phyloP scores from a whole-genome alignment of 169 alveolate species.

The Plasmodium vivax region DNA sequence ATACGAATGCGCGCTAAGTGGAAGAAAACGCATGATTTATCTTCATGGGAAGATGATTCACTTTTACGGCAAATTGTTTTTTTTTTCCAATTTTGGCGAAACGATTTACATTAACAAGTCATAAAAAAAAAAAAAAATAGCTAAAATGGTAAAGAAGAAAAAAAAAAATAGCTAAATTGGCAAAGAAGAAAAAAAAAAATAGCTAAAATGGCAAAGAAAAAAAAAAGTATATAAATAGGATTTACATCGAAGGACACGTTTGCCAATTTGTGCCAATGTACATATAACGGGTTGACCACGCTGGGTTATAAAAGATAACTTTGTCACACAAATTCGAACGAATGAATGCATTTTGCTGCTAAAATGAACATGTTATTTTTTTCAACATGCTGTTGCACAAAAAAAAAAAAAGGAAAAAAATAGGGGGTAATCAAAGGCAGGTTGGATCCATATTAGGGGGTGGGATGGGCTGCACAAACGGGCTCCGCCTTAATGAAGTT shows the following conservation, averaged over 20 bases:
- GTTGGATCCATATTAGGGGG: neutral
- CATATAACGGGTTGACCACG: neutral
- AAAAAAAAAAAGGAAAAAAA: neutral
- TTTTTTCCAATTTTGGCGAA: neutral
- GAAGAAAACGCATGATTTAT: neutral
- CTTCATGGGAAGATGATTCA: neutral
- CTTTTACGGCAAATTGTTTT: neutral
- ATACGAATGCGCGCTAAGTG: neutral
- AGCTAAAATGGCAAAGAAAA: neutral
- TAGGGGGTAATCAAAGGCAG: neutral
- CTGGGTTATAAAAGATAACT: neutral
- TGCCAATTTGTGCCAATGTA: neutral
- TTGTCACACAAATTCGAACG: neutral
- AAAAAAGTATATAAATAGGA: neutral
- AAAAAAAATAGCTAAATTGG: neutral
- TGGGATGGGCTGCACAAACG: neutral
- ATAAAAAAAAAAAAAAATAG: neutral
- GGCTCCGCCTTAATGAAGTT: conserved; percentile 40
- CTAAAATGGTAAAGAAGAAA: neutral
- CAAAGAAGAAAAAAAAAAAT: neutral
- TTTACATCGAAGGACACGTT: neutral
- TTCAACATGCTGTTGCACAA: conserved; percentile 3
- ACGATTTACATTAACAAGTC: conserved; percentile 12
- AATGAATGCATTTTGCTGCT: neutral
- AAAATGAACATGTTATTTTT: neutral